Percentiles rank a stretch among this genome's conserved stretches.
These are phyloP conservation scores for Juglanconis sp. DNA, from an alignment of 2,329 filamentous ascomycete species.

Conservation along the genomic window DNA sequence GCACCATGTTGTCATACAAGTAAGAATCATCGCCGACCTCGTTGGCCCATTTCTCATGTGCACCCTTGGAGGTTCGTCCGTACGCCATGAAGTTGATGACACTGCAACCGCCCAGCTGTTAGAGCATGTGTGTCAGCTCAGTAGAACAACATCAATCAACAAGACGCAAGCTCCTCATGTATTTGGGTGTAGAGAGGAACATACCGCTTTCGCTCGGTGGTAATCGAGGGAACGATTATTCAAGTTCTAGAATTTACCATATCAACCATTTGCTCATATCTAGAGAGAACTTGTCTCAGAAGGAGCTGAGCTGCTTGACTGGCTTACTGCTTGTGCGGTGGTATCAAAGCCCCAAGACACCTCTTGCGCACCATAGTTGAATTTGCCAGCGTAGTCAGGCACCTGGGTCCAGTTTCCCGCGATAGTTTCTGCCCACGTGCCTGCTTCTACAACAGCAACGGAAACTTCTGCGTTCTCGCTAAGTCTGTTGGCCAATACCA, in stretches of 20 bases:
- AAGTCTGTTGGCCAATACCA: constrained; percentile 7
- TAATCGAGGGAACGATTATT: no score
- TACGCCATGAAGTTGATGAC: constrained; percentile 9
- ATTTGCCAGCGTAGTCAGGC: background rate
- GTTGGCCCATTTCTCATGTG: constrained; percentile 10
- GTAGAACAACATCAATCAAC: background rate
- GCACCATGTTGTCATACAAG: constrained; percentile 5
- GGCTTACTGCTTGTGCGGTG: constrained; percentile 3
- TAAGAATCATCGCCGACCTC: constrained; percentile 8
- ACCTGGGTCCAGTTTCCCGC: constrained; percentile 6
- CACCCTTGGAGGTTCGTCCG: background rate
- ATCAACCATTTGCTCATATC: no score
- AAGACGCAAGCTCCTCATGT: background rate
- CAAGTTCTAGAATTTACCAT: no score
- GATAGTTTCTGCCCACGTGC: background rate
- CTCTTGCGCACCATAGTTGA: background rate
- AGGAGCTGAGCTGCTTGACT: no score
- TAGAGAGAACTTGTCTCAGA: no score
- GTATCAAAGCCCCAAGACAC: constrained; percentile 1
- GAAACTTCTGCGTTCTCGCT: background rate
- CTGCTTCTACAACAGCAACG: constrained; percentile 11
- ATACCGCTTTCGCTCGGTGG: no score
- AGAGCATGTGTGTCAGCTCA: no score
- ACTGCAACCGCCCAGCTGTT: constrained; percentile 1
- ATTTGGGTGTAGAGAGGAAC: no score